Evolutionary conservation across 352 stramenopile species (phyloP).

Genomic region (Globisporangium abappressorium): DNA sequence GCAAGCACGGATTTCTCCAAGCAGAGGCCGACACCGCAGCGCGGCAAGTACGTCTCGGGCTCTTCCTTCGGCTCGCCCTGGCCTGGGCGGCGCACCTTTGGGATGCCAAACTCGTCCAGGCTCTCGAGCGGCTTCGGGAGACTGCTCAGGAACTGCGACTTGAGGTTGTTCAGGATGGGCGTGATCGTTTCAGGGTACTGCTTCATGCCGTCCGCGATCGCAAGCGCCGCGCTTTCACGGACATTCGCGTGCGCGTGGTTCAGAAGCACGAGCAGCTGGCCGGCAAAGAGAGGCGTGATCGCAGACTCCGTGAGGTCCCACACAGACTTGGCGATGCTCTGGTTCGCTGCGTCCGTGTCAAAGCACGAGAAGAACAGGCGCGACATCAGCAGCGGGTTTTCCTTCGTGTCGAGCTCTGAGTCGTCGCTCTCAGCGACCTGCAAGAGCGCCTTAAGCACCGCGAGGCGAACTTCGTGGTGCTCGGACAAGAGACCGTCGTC

Average conservation of each 20-base stretch:
- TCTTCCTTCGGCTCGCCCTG: constrained; percentile 58
- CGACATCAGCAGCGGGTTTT: constrained; percentile 51
- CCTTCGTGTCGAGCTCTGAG: constrained; percentile 33
- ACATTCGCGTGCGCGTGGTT: constrained; percentile 75
- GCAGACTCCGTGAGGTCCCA: constrained; percentile 55
- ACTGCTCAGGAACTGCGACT: constrained; percentile 57
- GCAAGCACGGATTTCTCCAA: constrained; percentile 64
- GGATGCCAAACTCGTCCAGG: constrained; percentile 75
- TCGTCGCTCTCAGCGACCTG: constrained; percentile 60
- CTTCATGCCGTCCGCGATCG: constrained; percentile 77
- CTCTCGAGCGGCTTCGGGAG: constrained; percentile 51
- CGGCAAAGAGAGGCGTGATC: constrained; percentile 62
- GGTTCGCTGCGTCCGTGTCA: constrained; percentile 59
- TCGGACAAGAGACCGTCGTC: constrained; percentile 70
- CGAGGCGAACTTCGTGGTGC: constrained; percentile 45
- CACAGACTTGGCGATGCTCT: constrained; percentile 51
- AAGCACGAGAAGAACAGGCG: constrained; percentile 68
- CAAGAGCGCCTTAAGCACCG: constrained; percentile 58
- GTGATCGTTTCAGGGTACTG: constrained; percentile 76
- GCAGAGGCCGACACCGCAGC: constrained; percentile 70
- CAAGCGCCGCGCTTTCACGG: constrained; percentile 70
- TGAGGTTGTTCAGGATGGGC: constrained; percentile 63
- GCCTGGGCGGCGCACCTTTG: constrained; percentile 55
- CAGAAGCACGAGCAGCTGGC: constrained; percentile 63
- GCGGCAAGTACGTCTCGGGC: constrained; percentile 49